Evolutionary conservation across 2,329 filamentous ascomycete genomes (phyloP), one percentile per base, ranked within the genome.

Genomic region (Pestalotiopsis sp.): DNA sequence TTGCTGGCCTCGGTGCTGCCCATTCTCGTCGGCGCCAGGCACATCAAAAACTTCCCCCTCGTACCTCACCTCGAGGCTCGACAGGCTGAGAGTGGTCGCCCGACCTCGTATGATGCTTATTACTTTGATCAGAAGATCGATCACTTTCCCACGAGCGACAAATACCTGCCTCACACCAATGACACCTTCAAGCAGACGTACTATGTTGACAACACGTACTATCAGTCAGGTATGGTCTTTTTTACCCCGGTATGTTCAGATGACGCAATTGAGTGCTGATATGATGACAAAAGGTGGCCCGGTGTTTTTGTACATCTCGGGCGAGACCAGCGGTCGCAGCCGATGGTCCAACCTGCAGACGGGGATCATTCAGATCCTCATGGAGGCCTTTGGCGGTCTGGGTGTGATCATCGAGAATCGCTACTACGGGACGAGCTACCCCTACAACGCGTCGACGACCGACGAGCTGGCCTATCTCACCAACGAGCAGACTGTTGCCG

Each of bases 101-200:
- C 64, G 5, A 41, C 36, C 14, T 66, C 66, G 9, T 79, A 79
- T 64, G 68, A 70, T 13, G 69, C 71, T 13, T 67, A 79, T 62
- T 78, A 76, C 65, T 77, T 79, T 56, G 69, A 76, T 45, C 74
- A 78, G 70, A 75, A 81, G 75, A 83, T 85, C 70, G 83, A 85
- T 70, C 83, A 85, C 74, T 84, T 84, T 62, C 83, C 80, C 7
- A 68, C 80, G n/a, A 77, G 75, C 49, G 70, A 75, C n/a, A 75
- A 75, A 9, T 84, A 84, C 73, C 72, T 73, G 13, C 81, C 79
- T 4, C 83, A 81, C 71, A 80, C 80, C 13, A 81, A 82, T 68
- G 83, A 78, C 20, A 88, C 85, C 1, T 88, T 88, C 74, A 80
- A 81, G 64, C 86, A 88, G 75, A 82, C 85, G 61, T 89, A 86